Evolutionary conservation across 2,329 filamentous ascomycete species (phyloP).

Genomic region (Ceratocystis lukuohia): DNA sequence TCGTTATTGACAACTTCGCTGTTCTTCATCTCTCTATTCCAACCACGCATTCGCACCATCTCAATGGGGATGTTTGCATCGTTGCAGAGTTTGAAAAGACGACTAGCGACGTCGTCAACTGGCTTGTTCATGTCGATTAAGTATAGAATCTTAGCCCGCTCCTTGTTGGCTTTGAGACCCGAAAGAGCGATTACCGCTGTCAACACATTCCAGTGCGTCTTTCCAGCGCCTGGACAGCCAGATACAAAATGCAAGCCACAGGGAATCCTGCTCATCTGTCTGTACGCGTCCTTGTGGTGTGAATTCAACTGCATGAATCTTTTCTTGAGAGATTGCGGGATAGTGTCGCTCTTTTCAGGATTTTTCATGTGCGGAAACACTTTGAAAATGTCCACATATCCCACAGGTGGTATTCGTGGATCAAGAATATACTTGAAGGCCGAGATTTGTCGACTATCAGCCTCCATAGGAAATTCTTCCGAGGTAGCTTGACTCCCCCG

Average conservation of each 20-base stretch:
- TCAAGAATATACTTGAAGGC: slow-evolving; percentile 27
- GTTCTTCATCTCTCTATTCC: slow-evolving; percentile 28
- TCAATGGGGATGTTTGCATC: slow-evolving; percentile 27
- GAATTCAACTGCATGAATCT: slow-evolving; percentile 28
- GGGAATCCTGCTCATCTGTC: slow-evolving; percentile 27
- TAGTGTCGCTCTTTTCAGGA: slow-evolving; percentile 20
- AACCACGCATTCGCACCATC: slow-evolving; percentile 31
- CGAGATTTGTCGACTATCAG: slow-evolving; percentile 9
- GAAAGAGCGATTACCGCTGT: slow-evolving; percentile 28
- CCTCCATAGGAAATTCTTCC: background rate
- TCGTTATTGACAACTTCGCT: slow-evolving; percentile 25
- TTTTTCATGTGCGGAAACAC: slow-evolving; percentile 27
- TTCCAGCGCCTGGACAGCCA: slow-evolving; percentile 36
- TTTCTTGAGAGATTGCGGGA: slow-evolving; percentile 24
- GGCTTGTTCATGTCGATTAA: slow-evolving; percentile 37
- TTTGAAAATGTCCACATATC: slow-evolving; percentile 22
- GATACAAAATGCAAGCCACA: slow-evolving; percentile 34
- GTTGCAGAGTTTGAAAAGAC: slow-evolving; percentile 30
- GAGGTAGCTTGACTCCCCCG: background rate
- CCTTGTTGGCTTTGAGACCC: background rate
- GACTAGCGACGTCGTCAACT: slow-evolving; percentile 33
- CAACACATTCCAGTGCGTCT: slow-evolving; percentile 35
- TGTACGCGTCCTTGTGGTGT: slow-evolving; percentile 30
- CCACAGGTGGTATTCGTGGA: slow-evolving; percentile 23
- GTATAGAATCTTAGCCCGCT: slow-evolving; percentile 29